Conservation (phyloP, 192 early-diverging fungal species). For the Ambispora gerdemannii region DNA sequence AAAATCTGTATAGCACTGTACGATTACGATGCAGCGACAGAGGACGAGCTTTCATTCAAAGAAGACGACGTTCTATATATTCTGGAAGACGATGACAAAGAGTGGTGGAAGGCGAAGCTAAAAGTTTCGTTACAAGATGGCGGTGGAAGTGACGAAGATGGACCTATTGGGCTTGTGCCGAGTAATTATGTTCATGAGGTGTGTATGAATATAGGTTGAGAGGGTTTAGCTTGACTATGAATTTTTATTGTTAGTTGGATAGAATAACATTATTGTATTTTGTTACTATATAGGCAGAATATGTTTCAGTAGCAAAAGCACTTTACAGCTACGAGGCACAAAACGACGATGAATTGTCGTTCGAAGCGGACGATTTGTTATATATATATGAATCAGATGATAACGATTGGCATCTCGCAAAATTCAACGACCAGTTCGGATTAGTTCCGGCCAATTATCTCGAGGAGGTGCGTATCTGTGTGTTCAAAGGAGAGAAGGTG, state of each 20-base stretch:
- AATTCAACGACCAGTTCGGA: conserved; percentile 66
- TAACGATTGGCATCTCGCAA: conserved; percentile 91
- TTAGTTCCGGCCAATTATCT: conserved; percentile 89
- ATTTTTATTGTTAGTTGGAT: too few species aligned
- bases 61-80: conserved; percentile 68
- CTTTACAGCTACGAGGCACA: conserved; percentile 82
- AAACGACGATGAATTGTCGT: conserved; percentile 78
- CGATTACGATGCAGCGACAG: conserved; percentile 59
- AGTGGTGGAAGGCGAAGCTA: conserved; percentile 86
- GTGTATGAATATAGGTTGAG: neutral
- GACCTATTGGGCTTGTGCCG: conserved; percentile 80
- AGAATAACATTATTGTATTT: neutral
- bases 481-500: neutral
- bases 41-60: conserved; percentile 64
- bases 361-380: conserved; percentile 71
- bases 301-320: conserved; percentile 43
- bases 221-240: too few species aligned
- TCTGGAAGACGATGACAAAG: conserved; percentile 81
- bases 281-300: conserved; percentile 47
- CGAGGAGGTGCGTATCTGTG: conserved; percentile 31
- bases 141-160: conserved; percentile 28
- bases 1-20: conserved; percentile 46
- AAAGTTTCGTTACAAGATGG: conserved; percentile 45
- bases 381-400: conserved; percentile 80
- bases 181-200: conserved; percentile 82